phyloP scores from a whole-genome alignment of 345 rosid species.

The Brassica juncea region DNA sequence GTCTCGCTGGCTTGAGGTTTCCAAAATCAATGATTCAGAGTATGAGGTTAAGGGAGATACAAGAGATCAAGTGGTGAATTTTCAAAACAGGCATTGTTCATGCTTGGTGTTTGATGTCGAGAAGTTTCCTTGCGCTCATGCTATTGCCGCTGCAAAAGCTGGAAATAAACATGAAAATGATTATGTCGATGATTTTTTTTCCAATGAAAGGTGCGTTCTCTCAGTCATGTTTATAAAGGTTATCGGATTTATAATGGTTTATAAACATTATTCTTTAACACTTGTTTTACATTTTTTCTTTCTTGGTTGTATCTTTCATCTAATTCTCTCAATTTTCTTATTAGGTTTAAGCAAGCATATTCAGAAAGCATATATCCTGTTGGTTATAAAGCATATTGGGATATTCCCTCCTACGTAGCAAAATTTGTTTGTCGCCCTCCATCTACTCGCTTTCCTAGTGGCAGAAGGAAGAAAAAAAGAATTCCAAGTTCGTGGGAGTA shows the following conservation, averaged over 20 bases:
- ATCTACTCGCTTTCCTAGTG: background rate
- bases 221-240: background rate
- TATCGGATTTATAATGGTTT: background rate
- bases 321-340: background rate
- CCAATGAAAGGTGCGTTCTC: background rate
- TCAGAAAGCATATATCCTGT: background rate
- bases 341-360: background rate
- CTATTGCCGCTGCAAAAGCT: background rate
- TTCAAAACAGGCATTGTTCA: background rate
- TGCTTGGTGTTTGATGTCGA: background rate
- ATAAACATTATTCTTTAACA: background rate
- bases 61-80: background rate
- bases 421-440: background rate
- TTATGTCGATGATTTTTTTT: background rate
- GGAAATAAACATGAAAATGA: background rate
- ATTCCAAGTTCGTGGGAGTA: background rate
- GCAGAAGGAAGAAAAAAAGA: background rate
- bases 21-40: too few species aligned
- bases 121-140: background rate
- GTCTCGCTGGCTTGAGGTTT: too few species aligned
- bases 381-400: background rate
- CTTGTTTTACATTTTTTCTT: background rate
- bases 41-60: too few species aligned
- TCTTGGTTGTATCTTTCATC: background rate
- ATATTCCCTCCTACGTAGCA: background rate